A percentile compares a stretch with the other conserved stretches of the same genome.
Evolutionary conservation across 2,329 filamentous ascomycete genomes (phyloP).

Genomic region (Xylariaceae sp.): DNA sequence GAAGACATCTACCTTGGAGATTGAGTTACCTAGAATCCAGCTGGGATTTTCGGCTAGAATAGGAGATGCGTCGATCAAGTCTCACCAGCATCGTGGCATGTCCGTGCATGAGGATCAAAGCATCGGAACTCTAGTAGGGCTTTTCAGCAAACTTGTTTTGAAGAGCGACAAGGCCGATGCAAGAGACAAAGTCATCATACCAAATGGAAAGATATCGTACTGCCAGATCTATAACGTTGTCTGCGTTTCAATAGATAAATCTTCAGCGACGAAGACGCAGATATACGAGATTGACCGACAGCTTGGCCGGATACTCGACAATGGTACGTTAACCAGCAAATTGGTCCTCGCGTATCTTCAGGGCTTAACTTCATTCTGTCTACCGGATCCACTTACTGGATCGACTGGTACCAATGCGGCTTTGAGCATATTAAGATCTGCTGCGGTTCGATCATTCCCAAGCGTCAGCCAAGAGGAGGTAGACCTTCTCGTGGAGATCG

Average conservation of each 20-base stretch:
- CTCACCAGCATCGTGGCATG: slow-evolving; percentile 59
- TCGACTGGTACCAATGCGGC: slow-evolving; percentile 63
- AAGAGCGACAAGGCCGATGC: slow-evolving; percentile 24
- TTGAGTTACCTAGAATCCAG: slow-evolving; percentile 53
- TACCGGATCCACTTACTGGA: slow-evolving; percentile 56
- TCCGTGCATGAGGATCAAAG: slow-evolving; percentile 53
- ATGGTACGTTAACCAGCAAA: slow-evolving; percentile 57
- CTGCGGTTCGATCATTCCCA: slow-evolving; percentile 56
- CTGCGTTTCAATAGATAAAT: slow-evolving; percentile 9
- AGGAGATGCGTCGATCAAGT: slow-evolving; percentile 44
- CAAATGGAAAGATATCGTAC: slow-evolving; percentile 25
- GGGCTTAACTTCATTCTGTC: slow-evolving; percentile 58
- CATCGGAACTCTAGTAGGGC: slow-evolving; percentile 56
- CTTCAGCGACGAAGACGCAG: slow-evolving; percentile 14
- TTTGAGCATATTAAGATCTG: slow-evolving; percentile 55
- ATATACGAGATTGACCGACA: slow-evolving; percentile 55
- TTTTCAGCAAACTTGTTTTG: slow-evolving; percentile 59
- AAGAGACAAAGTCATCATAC: slow-evolving; percentile 27
- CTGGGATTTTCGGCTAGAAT: slow-evolving; percentile 53
- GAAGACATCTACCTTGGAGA: not conserved
- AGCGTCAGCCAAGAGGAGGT: slow-evolving; percentile 46
- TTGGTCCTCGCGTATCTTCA: slow-evolving; percentile 60
- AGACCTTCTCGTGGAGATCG: slow-evolving; percentile 47
- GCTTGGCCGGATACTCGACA: slow-evolving; percentile 58
- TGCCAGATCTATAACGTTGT: not conserved